Evolutionary conservation across 257 asterid genomes (phyloP), one percentile per base, ranked within the genome.

Genomic region (Eucommia ulmoides): DNA sequence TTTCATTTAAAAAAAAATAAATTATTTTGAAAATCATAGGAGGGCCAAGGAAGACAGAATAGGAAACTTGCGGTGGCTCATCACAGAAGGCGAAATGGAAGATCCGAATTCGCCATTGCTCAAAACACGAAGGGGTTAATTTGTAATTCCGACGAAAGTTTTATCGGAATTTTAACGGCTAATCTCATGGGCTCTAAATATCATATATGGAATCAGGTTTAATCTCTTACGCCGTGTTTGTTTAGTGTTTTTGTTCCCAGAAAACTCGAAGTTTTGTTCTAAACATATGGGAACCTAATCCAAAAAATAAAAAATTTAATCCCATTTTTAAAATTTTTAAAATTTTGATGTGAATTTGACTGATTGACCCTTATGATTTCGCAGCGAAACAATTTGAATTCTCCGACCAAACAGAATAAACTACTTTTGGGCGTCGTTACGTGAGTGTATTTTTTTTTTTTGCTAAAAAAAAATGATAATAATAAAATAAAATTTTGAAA

Each of bases 21-120:
- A n/a, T n/a, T n/a, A n/a, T n/a, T n/a, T n/a, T n/a, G n/a, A n/a
- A n/a, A n/a, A n/a, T n/a, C 15, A 25, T 54, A 89, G 98, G 98
- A 89, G 78, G 98, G 96, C 1, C 83, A 80, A 38, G 96, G 98
- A 45, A 42, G 98, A 60, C 88, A 82, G 50, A 82, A 89, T 54
- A 85, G 98, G 1, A 85, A 82, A 52, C 96, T 89, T 14, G 98
- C 86, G 0, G 78, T 80, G 45, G 98, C 94, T 14, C 75, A 74
- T 67, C 88, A 85, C 66, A 58, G 70, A 51, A 75, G 77, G 64
- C 68, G 67, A 9, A 68, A 67, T 41, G 96, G 94, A 26, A 85
- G 82, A 65, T 82, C 96, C 2, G 91, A 85, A 71, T 89, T 89
- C 74, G 60, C 44, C 24, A 68, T 85, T 19, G 91, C 96, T 55